Base-by-base conservation (phyloP, 306 rosid species). In the Vigna nakashimae region DNA sequence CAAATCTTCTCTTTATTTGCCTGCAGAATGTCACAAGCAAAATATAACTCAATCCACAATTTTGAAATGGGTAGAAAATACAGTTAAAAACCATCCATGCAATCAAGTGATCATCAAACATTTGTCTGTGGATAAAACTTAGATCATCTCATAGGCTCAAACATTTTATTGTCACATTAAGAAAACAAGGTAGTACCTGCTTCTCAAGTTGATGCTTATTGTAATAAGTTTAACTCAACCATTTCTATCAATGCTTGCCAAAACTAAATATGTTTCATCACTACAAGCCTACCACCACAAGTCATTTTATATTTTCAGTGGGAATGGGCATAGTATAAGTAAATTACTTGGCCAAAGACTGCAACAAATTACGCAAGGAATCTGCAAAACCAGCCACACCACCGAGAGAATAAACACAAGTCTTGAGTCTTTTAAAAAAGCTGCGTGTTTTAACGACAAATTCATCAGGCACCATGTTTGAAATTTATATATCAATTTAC, bases 1-100 rank as follows among this genome's bases (percentile, higher is more conserved):
- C 90, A 96, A 69, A 96, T 92, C 89, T 91, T 96, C 83, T 96
- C 98, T 87, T 91, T 96, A 83, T 92, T 96, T 69, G 92, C 98
- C 99, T 96, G 91, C 15, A 67, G 14, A 76, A 77, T 60, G 36
- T 18, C 20, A 18, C 20, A 18, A 18, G 20, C 75, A 62, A 3
- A 76, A 52, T 3, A 74, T 48, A 56, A 65, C 58, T 73, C 74
- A 65, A 50, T 50, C 45, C 20, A 77, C 11, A 46, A 42, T 49
- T 51, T 38, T 40, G 59, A 36, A 65, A 40, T 58, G 16, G 46
- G 16, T 42, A 40, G 12, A 7, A 40, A 1, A 40, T 56, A 36
- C 56, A 40, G 56, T 2, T 53, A 38, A 82, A 71, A 72, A 62
- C 28, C 56, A 38, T 40, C 22, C 71, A 17, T 71, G 80, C 78